Base-by-base conservation (phyloP, 805 yeast species). In the Candida oleophila region DNA sequence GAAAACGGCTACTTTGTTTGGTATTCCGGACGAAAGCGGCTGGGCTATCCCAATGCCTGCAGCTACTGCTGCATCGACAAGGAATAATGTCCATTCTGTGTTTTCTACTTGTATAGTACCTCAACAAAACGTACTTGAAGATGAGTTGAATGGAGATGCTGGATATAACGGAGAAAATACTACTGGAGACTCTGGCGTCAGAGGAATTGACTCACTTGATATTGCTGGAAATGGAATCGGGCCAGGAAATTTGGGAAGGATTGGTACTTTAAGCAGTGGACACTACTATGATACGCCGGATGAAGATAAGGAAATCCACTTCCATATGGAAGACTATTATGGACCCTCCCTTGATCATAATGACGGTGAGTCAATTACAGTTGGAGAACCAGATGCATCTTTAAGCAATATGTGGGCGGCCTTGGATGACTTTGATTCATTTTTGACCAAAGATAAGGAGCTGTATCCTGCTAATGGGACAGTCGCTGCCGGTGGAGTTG, bases 31-130 rank as follows among this genome's bases (percentile, higher is more conserved):
- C 50, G 96, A 88, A 11, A 83, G 86, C 57, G 99, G 99, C 1
- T 94, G 99, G 99, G 85, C 97, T 0, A 83, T 95, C 42, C 96
- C 98, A 1, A 87, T 88, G 92, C 97, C 99, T 2, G 88, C 92
- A 0, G 82, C 89, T 38, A 85, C 94, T 1, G 89, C 97, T 0
- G 86, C 96, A 0, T 80, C 87, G 14, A 88, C 98, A 1, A 73
- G 97, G 53, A 89, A 88, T 60, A 94, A 94, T 58, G 95, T 94
- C 1, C 98, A 94, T 64, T 91, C 98, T 0, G 98, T 94, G 2
- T 94, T 88, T 60, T 82, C 90, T 25, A 88, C 96, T 0, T 92
- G 97, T 59, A 77, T 79, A 1, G 71, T 75, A 4, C 37, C 19
- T n/a, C 37, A 34, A 16, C 37, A 34, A 34, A n/a, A 14, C 16